phyloP scores from a whole-genome alignment of 352 stramenopile genomes.

The Phytopythium ostracodes region DNA sequence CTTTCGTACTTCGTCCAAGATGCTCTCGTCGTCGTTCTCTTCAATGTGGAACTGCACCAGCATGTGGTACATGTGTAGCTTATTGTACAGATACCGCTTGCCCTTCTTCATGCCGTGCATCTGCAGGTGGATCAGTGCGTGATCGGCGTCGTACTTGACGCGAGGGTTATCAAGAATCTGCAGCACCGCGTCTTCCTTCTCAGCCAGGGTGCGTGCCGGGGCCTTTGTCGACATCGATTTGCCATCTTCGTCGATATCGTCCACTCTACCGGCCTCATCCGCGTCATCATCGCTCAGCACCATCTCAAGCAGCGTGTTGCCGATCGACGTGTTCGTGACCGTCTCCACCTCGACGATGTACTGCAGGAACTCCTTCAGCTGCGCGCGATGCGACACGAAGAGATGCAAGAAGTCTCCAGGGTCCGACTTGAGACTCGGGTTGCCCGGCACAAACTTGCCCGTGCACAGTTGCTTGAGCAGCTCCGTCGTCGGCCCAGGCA shows the following conservation, averaged over 20 bases:
- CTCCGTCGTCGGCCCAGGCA: slow-evolving; percentile 86
- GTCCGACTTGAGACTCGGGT: slow-evolving; percentile 66
- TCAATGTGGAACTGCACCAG: slow-evolving; percentile 93
- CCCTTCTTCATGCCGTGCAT: slow-evolving; percentile 91
- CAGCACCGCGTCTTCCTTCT: slow-evolving; percentile 82
- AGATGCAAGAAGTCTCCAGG: slow-evolving; percentile 89
- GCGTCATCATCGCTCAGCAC: slow-evolving; percentile 66
- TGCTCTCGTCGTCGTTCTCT: slow-evolving; percentile 86
- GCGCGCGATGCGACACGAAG: slow-evolving; percentile 89
- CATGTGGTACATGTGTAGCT: slow-evolving; percentile 93
- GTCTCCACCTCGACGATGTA: slow-evolving; percentile 89
- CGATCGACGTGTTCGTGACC: slow-evolving; percentile 85
- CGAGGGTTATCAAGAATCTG: slow-evolving; percentile 87
- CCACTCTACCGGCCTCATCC: slow-evolving; percentile 13
- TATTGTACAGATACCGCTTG: slow-evolving; percentile 93
- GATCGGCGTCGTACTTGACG: slow-evolving; percentile 90
- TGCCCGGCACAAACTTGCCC: slow-evolving; percentile 62
- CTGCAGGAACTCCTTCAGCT: slow-evolving; percentile 87
- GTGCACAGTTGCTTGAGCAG: slow-evolving; percentile 90
- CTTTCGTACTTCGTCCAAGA: slow-evolving; percentile 88
- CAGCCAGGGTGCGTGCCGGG: slow-evolving; percentile 30
- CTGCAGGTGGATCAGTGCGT: slow-evolving; percentile 92
- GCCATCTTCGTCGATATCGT: slow-evolving; percentile 1
- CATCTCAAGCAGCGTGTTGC: slow-evolving; percentile 89
- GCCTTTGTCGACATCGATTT: slow-evolving; percentile 14